Evolutionary conservation across 768 basidiomycete species (phyloP).

Genomic region (Lactarius sp.): DNA sequence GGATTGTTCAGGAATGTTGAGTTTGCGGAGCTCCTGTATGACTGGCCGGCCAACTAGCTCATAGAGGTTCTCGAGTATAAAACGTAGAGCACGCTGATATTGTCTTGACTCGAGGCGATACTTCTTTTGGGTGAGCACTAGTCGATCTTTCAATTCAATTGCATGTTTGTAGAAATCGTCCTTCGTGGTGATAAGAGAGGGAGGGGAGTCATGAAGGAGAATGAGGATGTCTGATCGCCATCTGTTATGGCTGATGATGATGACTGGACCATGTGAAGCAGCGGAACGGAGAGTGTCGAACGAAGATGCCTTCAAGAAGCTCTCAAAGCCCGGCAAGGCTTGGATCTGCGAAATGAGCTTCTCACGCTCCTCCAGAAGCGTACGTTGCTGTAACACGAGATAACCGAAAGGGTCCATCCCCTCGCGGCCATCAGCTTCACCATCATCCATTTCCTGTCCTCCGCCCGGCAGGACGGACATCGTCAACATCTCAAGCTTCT

Average conservation of each 20-base stretch:
- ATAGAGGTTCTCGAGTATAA: background rate
- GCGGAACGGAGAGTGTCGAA: background rate
- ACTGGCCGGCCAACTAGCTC: background rate
- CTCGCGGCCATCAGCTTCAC: background rate
- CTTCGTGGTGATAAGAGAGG: background rate
- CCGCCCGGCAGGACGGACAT: background rate
- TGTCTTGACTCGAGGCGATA: constrained; percentile 2
- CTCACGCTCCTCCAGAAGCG: background rate
- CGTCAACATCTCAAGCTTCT: background rate
- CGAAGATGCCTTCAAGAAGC: background rate
- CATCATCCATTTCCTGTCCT: background rate
- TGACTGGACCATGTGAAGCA: too few relatives aligned
- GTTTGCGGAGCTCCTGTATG: background rate
- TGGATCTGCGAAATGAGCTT: background rate
- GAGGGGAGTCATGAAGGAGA: background rate
- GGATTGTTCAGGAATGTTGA: background rate
- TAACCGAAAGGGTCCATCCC: background rate
- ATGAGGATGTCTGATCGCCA: background rate
- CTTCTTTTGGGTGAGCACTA: background rate
- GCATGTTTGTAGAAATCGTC: background rate
- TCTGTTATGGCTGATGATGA: too few relatives aligned
- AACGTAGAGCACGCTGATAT: background rate
- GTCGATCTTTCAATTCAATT: background rate
- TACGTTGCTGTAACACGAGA: background rate
- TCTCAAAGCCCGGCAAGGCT: background rate